Conservation (phyloP, 2,329 filamentous ascomycete species). For the Ampelomyces quisqualis region DNA sequence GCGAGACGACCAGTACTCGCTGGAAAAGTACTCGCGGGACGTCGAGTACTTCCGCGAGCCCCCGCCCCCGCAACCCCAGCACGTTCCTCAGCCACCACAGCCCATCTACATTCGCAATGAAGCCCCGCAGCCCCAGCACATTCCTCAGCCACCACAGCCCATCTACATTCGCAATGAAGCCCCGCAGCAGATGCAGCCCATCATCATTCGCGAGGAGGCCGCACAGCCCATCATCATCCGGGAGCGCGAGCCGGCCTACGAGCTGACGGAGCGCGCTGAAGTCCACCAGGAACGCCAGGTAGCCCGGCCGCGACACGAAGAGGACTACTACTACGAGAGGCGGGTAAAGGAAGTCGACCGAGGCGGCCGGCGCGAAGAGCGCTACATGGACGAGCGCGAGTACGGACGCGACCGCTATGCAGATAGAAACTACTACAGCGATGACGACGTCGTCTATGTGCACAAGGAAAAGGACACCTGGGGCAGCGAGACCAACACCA, state of each 20-base stretch:
- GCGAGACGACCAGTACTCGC: slow-evolving; percentile 37
- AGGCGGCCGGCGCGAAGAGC: slow-evolving; percentile 44
- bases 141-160: slow-evolving; percentile 33
- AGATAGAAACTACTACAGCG: slow-evolving; percentile 55
- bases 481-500: slow-evolving; percentile 50
- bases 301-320: slow-evolving; percentile 52
- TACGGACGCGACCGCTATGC: slow-evolving; percentile 43
- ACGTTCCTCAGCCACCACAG: slow-evolving; percentile 24
- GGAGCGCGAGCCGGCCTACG: slow-evolving; percentile 59
- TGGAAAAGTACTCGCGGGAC: slow-evolving; percentile 55
- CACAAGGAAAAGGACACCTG: slow-evolving; percentile 54
- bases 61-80: slow-evolving; percentile 9
- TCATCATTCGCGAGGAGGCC: slow-evolving; percentile 57
- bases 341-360: slow-evolving; percentile 57
- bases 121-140: slow-evolving; percentile 32
- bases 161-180: slow-evolving; percentile 54
- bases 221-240: slow-evolving; percentile 52
- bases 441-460: slow-evolving; percentile 63
- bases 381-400: slow-evolving; percentile 41
- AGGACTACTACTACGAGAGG: slow-evolving; percentile 64
- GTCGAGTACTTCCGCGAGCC: slow-evolving; percentile 54
- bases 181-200: slow-evolving; percentile 49
- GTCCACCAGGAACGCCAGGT: slow-evolving; percentile 51
- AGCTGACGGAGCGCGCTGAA: slow-evolving; percentile 61
- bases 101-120: slow-evolving; percentile 55